These are phyloP conservation scores for Brassica hybrid DNA, from an alignment of 441 rosid genomes.

Conservation along the genomic window DNA sequence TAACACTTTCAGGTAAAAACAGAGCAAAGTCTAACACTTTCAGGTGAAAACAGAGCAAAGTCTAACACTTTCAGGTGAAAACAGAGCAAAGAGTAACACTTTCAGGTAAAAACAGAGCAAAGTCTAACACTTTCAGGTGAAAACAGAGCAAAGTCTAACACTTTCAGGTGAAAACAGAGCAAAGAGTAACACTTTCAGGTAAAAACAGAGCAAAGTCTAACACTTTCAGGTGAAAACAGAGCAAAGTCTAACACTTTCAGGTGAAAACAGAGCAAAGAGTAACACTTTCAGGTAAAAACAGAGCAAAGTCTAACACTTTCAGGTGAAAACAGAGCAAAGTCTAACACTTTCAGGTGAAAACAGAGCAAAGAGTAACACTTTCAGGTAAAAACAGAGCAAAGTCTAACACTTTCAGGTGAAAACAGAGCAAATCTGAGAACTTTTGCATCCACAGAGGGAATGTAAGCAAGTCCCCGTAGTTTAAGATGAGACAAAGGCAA, in stretches of 20 bases:
- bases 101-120: background rate
- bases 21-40: conserved; percentile 18
- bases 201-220: background rate
- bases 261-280: background rate
- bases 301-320: background rate
- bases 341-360: too few relatives aligned
- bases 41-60: background rate
- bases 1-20: background rate
- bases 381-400: background rate
- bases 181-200: too few relatives aligned
- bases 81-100: background rate
- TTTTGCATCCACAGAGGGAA: background rate
- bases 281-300: too few relatives aligned
- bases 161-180: background rate
- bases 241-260: background rate
- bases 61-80: background rate
- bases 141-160: background rate
- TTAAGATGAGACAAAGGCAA: background rate
- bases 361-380: too few relatives aligned
- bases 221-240: background rate
- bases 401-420: background rate
- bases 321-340: background rate
- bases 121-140: conserved; percentile 8
- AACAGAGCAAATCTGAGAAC: conserved; percentile 11
- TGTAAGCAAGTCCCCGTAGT: background rate